phyloP scores from a whole-genome alignment of 2,329 filamentous ascomycete genomes.

The Ceratocystis albifundus region DNA sequence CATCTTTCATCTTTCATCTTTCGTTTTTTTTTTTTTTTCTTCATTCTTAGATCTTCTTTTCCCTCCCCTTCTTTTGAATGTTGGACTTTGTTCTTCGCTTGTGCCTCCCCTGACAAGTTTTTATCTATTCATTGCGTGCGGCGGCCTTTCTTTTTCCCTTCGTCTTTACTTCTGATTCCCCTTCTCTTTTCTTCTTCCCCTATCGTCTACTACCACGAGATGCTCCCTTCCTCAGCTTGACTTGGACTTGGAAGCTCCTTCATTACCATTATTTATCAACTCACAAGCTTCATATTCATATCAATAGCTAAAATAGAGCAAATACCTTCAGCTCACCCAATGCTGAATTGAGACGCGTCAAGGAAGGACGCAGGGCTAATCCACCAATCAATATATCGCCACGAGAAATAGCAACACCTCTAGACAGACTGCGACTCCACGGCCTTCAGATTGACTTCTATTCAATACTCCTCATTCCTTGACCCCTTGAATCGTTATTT shows the following conservation, averaged over 20 bases:
- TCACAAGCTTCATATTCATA: background rate
- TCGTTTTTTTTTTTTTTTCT: background rate
- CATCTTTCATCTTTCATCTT: no score
- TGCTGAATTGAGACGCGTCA: slow-evolving; percentile 12
- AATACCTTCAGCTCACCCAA: background rate
- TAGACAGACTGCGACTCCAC: slow-evolving; percentile 8
- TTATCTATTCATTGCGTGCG: slow-evolving; percentile 6
- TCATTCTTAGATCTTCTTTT: slow-evolving; percentile 11
- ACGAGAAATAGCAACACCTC: background rate
- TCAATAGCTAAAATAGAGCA: background rate
- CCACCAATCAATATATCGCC: background rate
- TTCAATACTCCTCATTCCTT: slow-evolving; percentile 15
- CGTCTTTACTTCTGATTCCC: slow-evolving; percentile 9
- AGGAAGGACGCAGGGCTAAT: slow-evolving; percentile 1
- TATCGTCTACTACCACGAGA: background rate
- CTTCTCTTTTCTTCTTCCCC: background rate
- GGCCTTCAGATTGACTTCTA: background rate
- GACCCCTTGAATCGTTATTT: slow-evolving; percentile 14
- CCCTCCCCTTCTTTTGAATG: slow-evolving; percentile 9
- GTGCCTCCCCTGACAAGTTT: slow-evolving; percentile 7
- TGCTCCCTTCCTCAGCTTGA: background rate
- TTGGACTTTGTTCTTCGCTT: slow-evolving; percentile 8
- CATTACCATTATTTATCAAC: background rate
- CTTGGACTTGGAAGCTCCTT: slow-evolving; percentile 1
- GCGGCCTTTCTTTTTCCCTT: slow-evolving; percentile 2